Evolutionary conservation across 768 basidiomycete species (phyloP).

Genomic region (Mycena metata): DNA sequence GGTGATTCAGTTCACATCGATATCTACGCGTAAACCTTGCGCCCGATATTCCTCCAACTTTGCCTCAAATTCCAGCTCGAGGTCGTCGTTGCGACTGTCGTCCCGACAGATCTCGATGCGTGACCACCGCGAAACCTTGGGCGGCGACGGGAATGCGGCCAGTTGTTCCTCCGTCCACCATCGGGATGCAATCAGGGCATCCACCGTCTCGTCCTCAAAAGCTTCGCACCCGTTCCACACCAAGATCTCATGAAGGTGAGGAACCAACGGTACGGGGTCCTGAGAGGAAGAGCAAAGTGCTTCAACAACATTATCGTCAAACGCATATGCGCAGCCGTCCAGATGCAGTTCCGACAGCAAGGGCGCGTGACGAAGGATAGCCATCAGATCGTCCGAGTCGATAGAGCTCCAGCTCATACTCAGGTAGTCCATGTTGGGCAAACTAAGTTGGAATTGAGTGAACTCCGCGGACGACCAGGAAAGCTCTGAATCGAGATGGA

Average conservation of each 20-base stretch:
- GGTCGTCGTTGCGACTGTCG: not conserved
- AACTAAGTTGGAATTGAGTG: conserved; percentile 20
- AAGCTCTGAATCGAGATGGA: not conserved
- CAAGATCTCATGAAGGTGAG: not conserved
- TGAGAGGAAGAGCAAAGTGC: conserved; percentile 7
- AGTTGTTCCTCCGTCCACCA: conserved; percentile 32
- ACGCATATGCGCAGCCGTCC: not conserved
- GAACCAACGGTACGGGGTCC: conserved; percentile 1
- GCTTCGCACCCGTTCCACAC: not conserved
- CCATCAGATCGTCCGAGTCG: not conserved
- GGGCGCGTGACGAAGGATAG: conserved; percentile 15
- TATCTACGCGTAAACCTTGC: conserved; percentile 15
- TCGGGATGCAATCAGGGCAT: conserved; percentile 23
- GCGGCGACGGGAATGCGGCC: conserved; percentile 1
- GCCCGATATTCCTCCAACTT: conserved; percentile 2
- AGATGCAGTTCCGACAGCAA: not conserved
- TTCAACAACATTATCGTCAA: conserved; percentile 3
- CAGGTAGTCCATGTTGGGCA: conserved; percentile 16
- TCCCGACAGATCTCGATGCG: not conserved
- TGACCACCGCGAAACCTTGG: conserved; percentile 26
- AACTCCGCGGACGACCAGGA: conserved; percentile 10
- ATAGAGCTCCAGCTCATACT: conserved; percentile 9
- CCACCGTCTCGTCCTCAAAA: conserved; percentile 10
- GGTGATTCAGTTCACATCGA: no score
- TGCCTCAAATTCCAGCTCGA: not conserved